Evolutionary conservation across 2,329 filamentous ascomycete genomes (phyloP), one percentile per base, ranked within the genome.

Genomic region (Phaeoacremonium minimum): DNA sequence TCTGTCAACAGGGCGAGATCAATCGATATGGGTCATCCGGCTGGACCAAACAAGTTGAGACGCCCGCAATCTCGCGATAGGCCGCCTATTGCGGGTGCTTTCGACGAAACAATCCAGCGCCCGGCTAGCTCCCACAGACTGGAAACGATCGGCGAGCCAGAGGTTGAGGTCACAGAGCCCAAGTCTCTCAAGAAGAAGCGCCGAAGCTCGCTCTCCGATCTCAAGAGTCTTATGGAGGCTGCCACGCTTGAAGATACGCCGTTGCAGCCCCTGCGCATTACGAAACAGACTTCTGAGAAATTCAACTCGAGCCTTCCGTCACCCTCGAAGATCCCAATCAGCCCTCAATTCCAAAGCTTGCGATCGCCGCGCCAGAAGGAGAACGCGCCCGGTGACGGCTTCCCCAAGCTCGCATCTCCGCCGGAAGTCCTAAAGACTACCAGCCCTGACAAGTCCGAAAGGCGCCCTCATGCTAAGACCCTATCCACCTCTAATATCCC

Each of bases 161-260:
- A 68, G 0, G 61, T 59, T 13, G 69, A 73, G 37, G 55, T 60
- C 5, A 45, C 50, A 7, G 46, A 56, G 4, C 44, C 48, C 19
- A 72, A 66, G 46, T 56, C 57, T n/a, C 63, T 68, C 30, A 81
- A 76, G 55, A 90, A 83, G 65, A 96, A 95, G 67, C 77, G 91
- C 37, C 82, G 91, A 55, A 96, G 90, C 63, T 96, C 90, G 17
- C 66, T 97, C 29, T 95, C 90, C 5, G 91, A 97, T 57, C 71
- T 97, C 32, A 85, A 44, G 46, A 48, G 44, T 14, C 66, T 87
- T 14, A 81, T 91, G 62, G 74, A 72, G 28, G 71, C 77, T 37
- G 70, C 81, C 7, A 73, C 67, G 9, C 59, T 83, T 1, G 65
- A 61, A 51, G 68, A 57, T 52, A 63, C 47, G 46, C 47, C 61